Base-by-base conservation (phyloP, 2,329 filamentous ascomycete species). In the Gyromitra esculenta region DNA sequence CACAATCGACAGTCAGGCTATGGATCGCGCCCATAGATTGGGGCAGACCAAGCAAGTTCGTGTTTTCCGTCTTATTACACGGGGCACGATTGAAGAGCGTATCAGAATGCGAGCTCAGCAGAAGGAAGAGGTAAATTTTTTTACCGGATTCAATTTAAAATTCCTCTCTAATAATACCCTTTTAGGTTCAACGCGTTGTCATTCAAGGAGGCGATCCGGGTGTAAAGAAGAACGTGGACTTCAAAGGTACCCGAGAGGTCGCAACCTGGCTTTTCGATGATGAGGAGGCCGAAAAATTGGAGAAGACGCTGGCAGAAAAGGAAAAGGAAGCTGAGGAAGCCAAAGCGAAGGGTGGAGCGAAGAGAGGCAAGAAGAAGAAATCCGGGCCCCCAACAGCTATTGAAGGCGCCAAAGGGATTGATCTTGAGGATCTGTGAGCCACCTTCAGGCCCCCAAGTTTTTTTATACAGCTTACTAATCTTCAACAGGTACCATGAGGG, bases 221-320 rank as follows among this genome's bases (percentile, higher is more conserved):
- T 86, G 97, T 96, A 84, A 90, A 94, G 78, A 97, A 96, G 41
- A 78, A 79, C 59, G 76, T 79, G 21, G 77, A 79, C 67, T 78
- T 77, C 25, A 79, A 79, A 67, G 75, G 77, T 25, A 79, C 79
- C 83, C 96, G 97, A 85, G 96, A 99, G 82, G 98, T 98, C 84
- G 96, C 96, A 59, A 92, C 98, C 91, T 98, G 96, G 96, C 90
- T 99, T 79, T 95, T 95, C 18, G 96, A 99, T 82, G 96, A 98
- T 80, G 95, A 98, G 73, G 93, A 98, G 83, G 96, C 94, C 0
- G 95, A 96, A 81, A 88, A 96, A 83, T 95, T 99, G 82, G 96
- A 97, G 85, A 93, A 92, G 79, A 94, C 97, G 83, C 86, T 96
- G 5, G 87, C 92, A 13, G 89, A 89, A 77, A 87, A 88, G 56